These are phyloP conservation scores for Millerozyma acaciae DNA, from an alignment of 805 yeast genomes.

Conservation along the genomic window DNA sequence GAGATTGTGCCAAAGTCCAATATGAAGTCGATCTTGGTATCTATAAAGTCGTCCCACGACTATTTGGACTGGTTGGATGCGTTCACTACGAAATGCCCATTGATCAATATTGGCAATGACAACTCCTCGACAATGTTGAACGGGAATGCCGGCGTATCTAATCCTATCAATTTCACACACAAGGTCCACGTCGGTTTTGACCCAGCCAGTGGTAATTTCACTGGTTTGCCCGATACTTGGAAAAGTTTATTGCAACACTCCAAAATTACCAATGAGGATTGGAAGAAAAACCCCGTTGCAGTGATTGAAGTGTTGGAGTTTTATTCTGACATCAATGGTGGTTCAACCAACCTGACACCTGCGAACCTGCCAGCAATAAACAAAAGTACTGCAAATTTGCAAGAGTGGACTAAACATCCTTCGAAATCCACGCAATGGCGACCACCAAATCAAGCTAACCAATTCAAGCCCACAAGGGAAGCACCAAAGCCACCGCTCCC, in stretches of 20 bases:
- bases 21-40: slow-evolving; percentile 63
- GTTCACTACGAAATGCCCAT: slow-evolving; percentile 72
- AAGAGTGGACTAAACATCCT: slow-evolving; percentile 40
- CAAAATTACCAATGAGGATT: slow-evolving; percentile 58
- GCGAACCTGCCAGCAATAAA: slow-evolving; percentile 20
- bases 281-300: slow-evolving; percentile 61
- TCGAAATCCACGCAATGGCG: slow-evolving; percentile 7
- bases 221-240: slow-evolving; percentile 59
- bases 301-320: slow-evolving; percentile 59
- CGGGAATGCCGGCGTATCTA: slow-evolving; percentile 60
- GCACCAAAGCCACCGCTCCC: slow-evolving; percentile 45
- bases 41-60: slow-evolving; percentile 76
- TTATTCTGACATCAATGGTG: slow-evolving; percentile 46
- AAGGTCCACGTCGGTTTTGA: slow-evolving; percentile 87
- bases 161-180: slow-evolving; percentile 93
- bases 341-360: slow-evolving; percentile 28
- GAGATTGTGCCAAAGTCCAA: slow-evolving; percentile 62
- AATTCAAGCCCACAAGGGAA: slow-evolving; percentile 33
- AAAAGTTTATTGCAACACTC: slow-evolving; percentile 52
- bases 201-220: slow-evolving; percentile 62
- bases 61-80: slow-evolving; percentile 88
- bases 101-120: slow-evolving; percentile 38
- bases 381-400: slow-evolving; percentile 17
- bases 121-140: slow-evolving; percentile 11
- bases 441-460: slow-evolving; percentile 3